These are phyloP conservation scores for Trichophyton equinum DNA, from an alignment of 2,329 filamentous ascomycete genomes.

Conservation along the genomic window DNA sequence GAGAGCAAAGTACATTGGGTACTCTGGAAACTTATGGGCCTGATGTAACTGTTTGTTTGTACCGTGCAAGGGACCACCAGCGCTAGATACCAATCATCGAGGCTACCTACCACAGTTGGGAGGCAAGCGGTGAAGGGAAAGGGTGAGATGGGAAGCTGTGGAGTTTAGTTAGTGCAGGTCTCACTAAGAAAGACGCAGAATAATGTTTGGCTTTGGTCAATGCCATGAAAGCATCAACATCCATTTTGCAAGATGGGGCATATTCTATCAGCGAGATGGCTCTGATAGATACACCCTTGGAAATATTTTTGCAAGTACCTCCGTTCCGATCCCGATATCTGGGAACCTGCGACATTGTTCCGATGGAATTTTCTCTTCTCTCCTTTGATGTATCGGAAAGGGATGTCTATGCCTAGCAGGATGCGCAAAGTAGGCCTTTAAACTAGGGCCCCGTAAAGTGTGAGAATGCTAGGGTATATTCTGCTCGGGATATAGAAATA, in stretches of 20 bases:
- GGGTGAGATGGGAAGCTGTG: conserved; percentile 4
- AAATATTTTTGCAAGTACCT: neutral
- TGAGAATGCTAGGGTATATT: neutral
- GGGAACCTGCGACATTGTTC: conserved; percentile 6
- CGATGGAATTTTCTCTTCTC: neutral
- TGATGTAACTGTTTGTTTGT: conserved; percentile 13
- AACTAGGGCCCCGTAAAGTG: neutral
- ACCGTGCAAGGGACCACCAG: conserved; percentile 9
- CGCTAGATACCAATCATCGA: conserved; percentile 11
- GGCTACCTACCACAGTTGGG: conserved; percentile 10
- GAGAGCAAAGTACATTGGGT: neutral
- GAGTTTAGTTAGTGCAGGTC: conserved; percentile 9
- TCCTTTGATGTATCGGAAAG: conserved; percentile 1
- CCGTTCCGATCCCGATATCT: neutral
- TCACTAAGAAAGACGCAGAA: conserved; percentile 5
- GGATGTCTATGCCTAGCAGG: neutral
- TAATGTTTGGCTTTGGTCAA: neutral
- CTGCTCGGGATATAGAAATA: neutral
- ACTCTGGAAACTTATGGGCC: conserved; percentile 1
- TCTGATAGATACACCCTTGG: neutral
- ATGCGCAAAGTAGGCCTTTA: conserved; percentile 3
- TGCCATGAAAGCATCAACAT: neutral
- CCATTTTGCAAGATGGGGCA: neutral
- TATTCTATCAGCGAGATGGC: neutral
- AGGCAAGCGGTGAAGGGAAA: conserved; percentile 13